Base-by-base conservation (phyloP, 495 filamentous ascomycete species). In the Aspergillus ellipticus region DNA sequence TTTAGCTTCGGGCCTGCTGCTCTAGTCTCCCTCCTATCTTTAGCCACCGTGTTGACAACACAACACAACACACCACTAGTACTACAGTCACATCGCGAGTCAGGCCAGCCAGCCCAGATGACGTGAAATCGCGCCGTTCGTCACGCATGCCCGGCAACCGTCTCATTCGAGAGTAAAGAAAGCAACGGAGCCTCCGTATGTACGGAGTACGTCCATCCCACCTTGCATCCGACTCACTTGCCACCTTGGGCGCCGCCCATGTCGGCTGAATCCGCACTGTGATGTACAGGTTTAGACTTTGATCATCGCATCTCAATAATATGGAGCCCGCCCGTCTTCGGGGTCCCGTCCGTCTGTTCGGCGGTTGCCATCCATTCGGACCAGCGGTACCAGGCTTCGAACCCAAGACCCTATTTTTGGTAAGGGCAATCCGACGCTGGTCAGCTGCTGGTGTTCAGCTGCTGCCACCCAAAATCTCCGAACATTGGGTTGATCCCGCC, bases 1-100 rank as follows among this genome's bases (percentile, higher is more conserved):
- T 4, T 39, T 39, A 39, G 35, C 9, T 39, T 39, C 35, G 3
- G n/a, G 11, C 35, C 7, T 57, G n/a, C n/a, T n/a, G n/a, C 55
- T 39, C 51, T 50, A 54, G 58, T 16, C n/a, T n/a, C n/a, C n/a
- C n/a, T 28, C 31, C 59, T 62, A 58, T 62, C 55, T 55, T 62
- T 62, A 58, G 59, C 19, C 24, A 11, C 6, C 24, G 20, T 39
- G 37, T 35, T 28, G 46, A 19, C 35, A 39, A 39, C 35, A 39
- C 35, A 28, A 28, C 24, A 28, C 24, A n/a, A n/a, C n/a, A n/a
- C n/a, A n/a, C n/a, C n/a, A n/a, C n/a, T n/a, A n/a, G n/a, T n/a
- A n/a, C n/a, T n/a, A n/a, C n/a, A 39, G 33, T 35, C 2, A n/a
- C n/a, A 13, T 39, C 5, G 13, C 35, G 35, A 39, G 35, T 39